Base-by-base conservation (phyloP, 352 stramenopile genomes). In the Elongisporangium senticosum region DNA sequence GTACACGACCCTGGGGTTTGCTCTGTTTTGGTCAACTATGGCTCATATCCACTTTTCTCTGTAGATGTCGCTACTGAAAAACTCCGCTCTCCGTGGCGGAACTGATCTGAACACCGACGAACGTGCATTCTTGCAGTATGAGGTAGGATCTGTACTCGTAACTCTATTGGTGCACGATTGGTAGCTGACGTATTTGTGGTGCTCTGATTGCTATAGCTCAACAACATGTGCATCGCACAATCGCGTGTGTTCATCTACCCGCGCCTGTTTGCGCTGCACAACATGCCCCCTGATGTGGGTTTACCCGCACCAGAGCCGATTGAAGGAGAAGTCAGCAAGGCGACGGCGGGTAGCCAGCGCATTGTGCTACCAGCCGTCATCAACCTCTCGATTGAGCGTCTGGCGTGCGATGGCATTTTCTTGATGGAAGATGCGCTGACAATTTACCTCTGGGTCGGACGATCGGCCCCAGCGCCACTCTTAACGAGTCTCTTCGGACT, bases 41-140 rank as follows among this genome's bases (percentile, higher is more conserved):
- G 56, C 53, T 23, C n/a, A 22, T 57, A 47, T 33, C 13, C 43
- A n/a, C 8, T 59, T 7, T 10, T 53, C 24, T 20, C 33, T 58
- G 11, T 56, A 96, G 73, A 97, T 99, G 87, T 96, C 96, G 33
- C 71, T 99, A 53, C 89, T 98, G 71, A 99, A 99, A 82, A 98
- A 97, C 79, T 84, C 96, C 21, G 91, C 94, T 3, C 96, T 99
- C 62, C 87, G 98, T 61, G 98, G 98, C 58, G 97, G 96, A 20
- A 97, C 86, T 37, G 97, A 99, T 67, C 74, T 99, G 43, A 95
- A 95, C 59, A 83, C 96, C 14, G 98, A 99, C 74, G 95, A 99
- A 64, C 87, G 98, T 53, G 74, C 91, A 14, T 96, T 96, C 72
- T 67, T 96, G 33, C 93, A 98, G 64, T 94, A 97, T 68, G 66